These are phyloP conservation scores for Pleurotus giganteus DNA, from an alignment of 768 basidiomycete genomes.

Conservation along the genomic window DNA sequence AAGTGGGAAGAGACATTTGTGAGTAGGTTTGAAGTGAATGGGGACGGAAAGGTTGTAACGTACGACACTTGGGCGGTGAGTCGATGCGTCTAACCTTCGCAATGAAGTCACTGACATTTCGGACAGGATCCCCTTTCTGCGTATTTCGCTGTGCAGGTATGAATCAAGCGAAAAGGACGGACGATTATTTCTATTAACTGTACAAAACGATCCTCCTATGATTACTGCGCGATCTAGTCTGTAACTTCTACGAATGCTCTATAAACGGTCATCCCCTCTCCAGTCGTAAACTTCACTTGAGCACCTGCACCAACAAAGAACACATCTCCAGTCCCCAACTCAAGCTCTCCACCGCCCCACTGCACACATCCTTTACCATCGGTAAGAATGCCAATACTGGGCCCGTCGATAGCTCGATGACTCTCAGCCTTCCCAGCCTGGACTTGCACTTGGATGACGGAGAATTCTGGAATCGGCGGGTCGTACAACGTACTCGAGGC, in stretches of 20 bases:
- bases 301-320: slow-evolving; percentile 79
- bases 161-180: too few relatives aligned
- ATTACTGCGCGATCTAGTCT: too few relatives aligned
- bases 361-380: slow-evolving; percentile 56
- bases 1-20: slow-evolving; percentile 5
- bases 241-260: slow-evolving; percentile 63
- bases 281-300: slow-evolving; percentile 47
- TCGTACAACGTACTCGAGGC: slow-evolving; percentile 60
- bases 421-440: slow-evolving; percentile 39
- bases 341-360: slow-evolving; percentile 45
- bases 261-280: slow-evolving; percentile 49
- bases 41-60: not conserved
- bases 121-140: not conserved
- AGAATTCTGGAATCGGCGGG: slow-evolving; percentile 93
- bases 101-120: not conserved
- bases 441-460: slow-evolving; percentile 69
- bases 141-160: not conserved
- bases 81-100: not conserved
- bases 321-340: slow-evolving; percentile 65
- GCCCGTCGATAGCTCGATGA: slow-evolving; percentile 72
- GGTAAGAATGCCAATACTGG: slow-evolving; percentile 81
- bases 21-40: not conserved
- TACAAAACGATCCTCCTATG: too few relatives aligned
- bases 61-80: slow-evolving; percentile 8
- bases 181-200: too few relatives aligned